Base-by-base conservation (phyloP, 2,329 filamentous ascomycete genomes). In the Microdochium paspali region DNA sequence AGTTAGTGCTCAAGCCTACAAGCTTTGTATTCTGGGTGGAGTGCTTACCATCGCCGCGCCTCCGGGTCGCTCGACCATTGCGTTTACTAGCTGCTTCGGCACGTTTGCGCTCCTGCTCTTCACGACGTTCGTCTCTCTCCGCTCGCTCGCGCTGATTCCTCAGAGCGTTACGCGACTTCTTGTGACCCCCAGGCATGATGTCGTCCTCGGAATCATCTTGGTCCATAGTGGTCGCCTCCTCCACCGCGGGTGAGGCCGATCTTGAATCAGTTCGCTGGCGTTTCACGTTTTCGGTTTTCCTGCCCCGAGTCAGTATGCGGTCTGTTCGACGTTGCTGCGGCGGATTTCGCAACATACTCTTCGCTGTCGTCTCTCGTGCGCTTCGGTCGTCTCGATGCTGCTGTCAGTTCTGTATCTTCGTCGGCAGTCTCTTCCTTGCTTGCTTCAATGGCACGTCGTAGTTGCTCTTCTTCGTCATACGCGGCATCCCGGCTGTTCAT, bases 401-500 rank as follows among this genome's bases (percentile, higher is more conserved):
- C 71, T 20, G 35, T 40, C 46, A 74, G 73, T 30, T 84, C 81
- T 12, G 63, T 61, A 28, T 73, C 65, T 10, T 72, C 71, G 12
- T 71, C 66, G 44, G 74, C 72, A 10, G 77, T 81, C 40, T 94
- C 88, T 60, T 87, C 84, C 67, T 90, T 96, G 71, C 93, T 98
- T 51, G 94, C 90, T 65, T 97, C 91, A 56, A 98, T 90, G 25
- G 91, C 93, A 55, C 87, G 81, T 47, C 90, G 81, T 32, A 98
- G 66, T 58, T 90, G 84, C 63, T 94, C 89, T 57, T 95, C 90
- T 66, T 98, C 93, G 54, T 97, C 90, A 58, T 97, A 97, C 21
- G 90, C 91, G 39, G 91, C 90, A 64, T 90, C 86, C 52, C 91
- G 82, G 63, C 93, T 98, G 61, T 97, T 95, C 89, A 97, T 96